Base-by-base conservation (phyloP, 23 red algal genomes). In the Gracilaria gracilis region DNA sequence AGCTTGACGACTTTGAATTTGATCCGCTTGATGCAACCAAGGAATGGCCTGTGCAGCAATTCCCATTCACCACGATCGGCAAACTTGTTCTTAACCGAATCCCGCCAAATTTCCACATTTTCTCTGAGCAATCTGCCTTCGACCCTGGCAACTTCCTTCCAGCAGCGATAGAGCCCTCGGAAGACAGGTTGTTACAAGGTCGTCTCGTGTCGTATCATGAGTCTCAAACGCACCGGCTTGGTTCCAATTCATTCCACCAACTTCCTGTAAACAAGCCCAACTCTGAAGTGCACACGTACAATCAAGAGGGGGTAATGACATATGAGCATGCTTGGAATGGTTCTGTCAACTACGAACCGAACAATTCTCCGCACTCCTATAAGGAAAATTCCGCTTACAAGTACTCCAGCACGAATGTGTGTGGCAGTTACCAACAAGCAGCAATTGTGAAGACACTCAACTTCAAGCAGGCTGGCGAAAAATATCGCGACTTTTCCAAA, bases 261-360 rank as follows among this genome's bases (percentile, higher is more conserved):
- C 95, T 98, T 34, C 95, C 95, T 21, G 90, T 98, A 32, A 98
- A 98, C 85, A 57, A 79, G 36, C 91, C 95, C n/a, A 42, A 44
- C 2, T 74, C 84, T 16, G 31, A 67, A 24, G 84, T 88, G 66
- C 84, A 64, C 84, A 73, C 61, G 34, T 88, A 88, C 84, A 88
- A 73, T 29, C 84, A 88, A 38, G 84, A 88, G 67, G 84, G 84
- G 7, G 84, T 76, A 34, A 76, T 73, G 67, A 59, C 44, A 8
- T 61, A 75, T 23, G n/a, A n/a, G n/a, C n/a, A n/a, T n/a, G n/a
- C n/a, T n/a, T n/a, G n/a, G n/a, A n/a, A n/a, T n/a, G n/a, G 48
- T 36, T 40, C 32, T 21, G 1, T 40, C 64, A 29, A 50, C n/a
- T n/a, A n/a, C n/a, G n/a, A n/a, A n/a, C n/a, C n/a, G n/a, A n/a